A percentile compares a stretch with the other conserved stretches of the same genome.
phyloP scores from a whole-genome alignment of 805 yeast species.

The Candida silvatica region DNA sequence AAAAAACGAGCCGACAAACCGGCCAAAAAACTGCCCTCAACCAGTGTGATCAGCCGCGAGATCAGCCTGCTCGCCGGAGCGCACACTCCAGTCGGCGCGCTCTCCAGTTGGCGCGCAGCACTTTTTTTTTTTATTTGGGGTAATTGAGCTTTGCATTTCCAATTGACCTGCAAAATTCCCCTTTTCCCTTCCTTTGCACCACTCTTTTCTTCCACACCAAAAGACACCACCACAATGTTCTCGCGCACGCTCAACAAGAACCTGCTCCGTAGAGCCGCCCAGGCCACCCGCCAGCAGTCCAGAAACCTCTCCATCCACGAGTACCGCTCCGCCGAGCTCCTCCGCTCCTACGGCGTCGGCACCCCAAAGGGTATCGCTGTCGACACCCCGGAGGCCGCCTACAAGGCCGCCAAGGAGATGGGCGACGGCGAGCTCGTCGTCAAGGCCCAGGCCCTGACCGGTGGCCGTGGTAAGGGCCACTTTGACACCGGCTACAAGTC shows the following conservation, averaged over 20 bases:
- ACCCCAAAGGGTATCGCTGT: conserved; percentile 92
- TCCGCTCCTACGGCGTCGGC: conserved; percentile 75
- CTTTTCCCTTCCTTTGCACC: background rate
- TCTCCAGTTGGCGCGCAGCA: too few species aligned
- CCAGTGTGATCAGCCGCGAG: too few species aligned
- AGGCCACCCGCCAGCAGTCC: too few species aligned
- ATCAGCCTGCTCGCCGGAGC: too few species aligned
- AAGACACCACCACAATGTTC: conserved; percentile 10
- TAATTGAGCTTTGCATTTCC: too few species aligned
- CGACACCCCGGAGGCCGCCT: conserved; percentile 83
- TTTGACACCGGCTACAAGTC: conserved; percentile 94
- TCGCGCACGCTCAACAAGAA: conserved; percentile 15
- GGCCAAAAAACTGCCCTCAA: too few species aligned
- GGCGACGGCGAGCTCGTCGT: conserved; percentile 78
- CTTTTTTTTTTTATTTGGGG: too few species aligned
- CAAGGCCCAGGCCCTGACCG: conserved; percentile 98
- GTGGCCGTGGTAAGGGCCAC: conserved; percentile 99
- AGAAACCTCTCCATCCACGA: conserved; percentile 92
- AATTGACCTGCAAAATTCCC: too few species aligned
- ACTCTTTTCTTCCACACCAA: background rate
- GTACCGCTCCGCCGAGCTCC: conserved; percentile 85
- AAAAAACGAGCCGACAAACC: too few species aligned
- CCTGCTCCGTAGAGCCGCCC: conserved; percentile 12
- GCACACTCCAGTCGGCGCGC: too few species aligned
- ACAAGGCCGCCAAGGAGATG: conserved; percentile 67